Percentiles rank a stretch among this genome's conserved stretches.
Evolutionary conservation across 179 eudicot genomes (phyloP).

Genomic region (Corrigiola litoralis): DNA sequence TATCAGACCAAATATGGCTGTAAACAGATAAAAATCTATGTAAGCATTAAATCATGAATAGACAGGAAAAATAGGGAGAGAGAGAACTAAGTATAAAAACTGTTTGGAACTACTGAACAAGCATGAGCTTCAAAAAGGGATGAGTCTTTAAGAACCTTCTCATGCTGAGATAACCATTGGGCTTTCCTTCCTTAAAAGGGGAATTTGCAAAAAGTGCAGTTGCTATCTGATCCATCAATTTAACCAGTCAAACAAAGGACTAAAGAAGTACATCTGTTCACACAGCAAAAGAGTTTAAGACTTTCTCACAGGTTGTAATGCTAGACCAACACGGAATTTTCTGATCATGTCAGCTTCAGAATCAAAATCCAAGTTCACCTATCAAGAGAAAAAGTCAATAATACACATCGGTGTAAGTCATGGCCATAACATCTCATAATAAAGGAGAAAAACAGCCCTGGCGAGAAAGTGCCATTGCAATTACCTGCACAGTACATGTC

Average conservation of each 20-base stretch:
- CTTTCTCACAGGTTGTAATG: conserved; percentile 88
- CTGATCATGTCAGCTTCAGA: conserved; percentile 96
- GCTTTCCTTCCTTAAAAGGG: conserved; percentile 96
- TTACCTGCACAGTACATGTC: conserved; percentile 97
- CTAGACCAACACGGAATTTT: conserved; percentile 94
- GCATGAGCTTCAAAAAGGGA: background rate
- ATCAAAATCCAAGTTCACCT: conserved; percentile 95
- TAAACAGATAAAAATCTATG: conserved; percentile 19
- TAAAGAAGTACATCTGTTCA: background rate
- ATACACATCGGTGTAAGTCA: conserved; percentile 4
- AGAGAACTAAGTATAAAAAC: background rate
- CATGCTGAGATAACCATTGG: conserved; percentile 94
- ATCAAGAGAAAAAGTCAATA: conserved; percentile 8
- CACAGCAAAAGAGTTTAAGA: conserved; percentile 6
- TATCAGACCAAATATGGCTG: conserved; percentile 97
- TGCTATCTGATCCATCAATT: conserved; percentile 59
- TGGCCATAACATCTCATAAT: background rate
- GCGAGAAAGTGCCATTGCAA: conserved; percentile 9
- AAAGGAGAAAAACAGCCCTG: conserved; percentile 4
- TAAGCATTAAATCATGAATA: conserved; percentile 10
- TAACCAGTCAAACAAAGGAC: conserved; percentile 24
- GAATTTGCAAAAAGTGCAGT: conserved; percentile 99
- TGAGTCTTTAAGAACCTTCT: conserved; percentile 56
- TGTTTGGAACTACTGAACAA: conserved; percentile 9
- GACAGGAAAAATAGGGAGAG: conserved; percentile 7